Conservation (phyloP, 2,329 filamentous ascomycete species). For the Dothidotthia symphoricarpi region DNA sequence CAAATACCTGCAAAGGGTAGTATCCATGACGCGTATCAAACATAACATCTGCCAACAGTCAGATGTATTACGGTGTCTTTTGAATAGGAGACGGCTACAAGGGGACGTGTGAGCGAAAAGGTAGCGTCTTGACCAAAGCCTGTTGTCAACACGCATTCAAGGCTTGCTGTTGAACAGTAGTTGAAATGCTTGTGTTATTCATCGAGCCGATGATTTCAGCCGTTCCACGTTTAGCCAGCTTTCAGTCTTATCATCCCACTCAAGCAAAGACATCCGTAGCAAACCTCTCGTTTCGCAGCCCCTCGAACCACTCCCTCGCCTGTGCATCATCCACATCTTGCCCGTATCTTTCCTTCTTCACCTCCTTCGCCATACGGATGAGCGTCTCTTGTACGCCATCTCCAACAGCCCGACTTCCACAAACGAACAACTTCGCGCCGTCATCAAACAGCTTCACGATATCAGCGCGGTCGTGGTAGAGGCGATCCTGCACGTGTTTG, state of each 20-base stretch:
- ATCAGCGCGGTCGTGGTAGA: constrained; percentile 50
- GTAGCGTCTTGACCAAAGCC: too few species aligned
- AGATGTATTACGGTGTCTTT: too few species aligned
- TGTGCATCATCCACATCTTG: constrained; percentile 41
- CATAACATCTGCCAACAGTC: too few species aligned
- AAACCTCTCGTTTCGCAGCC: constrained; percentile 48
- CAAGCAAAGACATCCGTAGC: constrained; percentile 48
- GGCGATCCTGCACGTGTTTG: constrained; percentile 54
- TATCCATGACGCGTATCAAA: too few species aligned
- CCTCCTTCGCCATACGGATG: constrained; percentile 47
- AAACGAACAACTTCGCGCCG: constrained; percentile 62
- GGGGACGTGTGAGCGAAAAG: too few species aligned
- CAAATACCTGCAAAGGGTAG: too few species aligned
- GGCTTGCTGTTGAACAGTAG: too few species aligned
- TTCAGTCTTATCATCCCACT: not conserved
- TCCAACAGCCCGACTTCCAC: constrained; percentile 55
- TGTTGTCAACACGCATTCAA: too few species aligned
- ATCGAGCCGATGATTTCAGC: too few species aligned
- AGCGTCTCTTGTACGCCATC: constrained; percentile 45
- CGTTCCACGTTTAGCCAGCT: too few species aligned
- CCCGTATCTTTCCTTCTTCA: constrained; percentile 41
- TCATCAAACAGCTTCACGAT: constrained; percentile 47
- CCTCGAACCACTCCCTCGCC: constrained; percentile 48
- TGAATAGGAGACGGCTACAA: too few species aligned
- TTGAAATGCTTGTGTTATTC: too few species aligned